Evolutionary conservation across 2,329 filamentous ascomycete genomes (phyloP), one percentile per base, ranked within the genome.

Genomic region (Colletotrichum sp.): DNA sequence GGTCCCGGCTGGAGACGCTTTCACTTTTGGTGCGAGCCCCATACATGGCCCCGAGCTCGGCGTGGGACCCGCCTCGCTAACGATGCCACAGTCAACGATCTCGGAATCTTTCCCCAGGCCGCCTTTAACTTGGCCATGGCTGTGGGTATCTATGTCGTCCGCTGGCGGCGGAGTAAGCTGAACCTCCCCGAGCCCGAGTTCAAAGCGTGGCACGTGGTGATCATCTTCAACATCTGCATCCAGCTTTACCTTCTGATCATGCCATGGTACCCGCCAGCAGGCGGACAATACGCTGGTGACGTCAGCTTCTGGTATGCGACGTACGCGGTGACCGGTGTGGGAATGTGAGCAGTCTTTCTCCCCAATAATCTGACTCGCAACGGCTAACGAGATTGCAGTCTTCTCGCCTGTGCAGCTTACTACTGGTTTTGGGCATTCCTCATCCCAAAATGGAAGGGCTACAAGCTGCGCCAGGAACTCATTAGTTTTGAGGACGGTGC

Each of bases 231-330:
- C 64, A 89, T 93, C 62, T 81, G 91, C 0, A 84, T 92, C 1
- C 90, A 93, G 68, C 71, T 92, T 0, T 95, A 92, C 76, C 84
- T 94, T 57, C 84, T 95, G 5, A 87, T 92, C 30, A 94, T 94
- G 88, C 93, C 93, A 0, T 95, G 93, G 93, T 93, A 92, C 77
- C 93, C 93, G 4, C 94, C 93, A 0, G 85, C 86, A 1, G 88
- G 86, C 1, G 93, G 93, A 0, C 85, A 85, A 0, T 88, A 89
- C 30, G 91, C 89, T 0, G 93, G 93, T 0, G 91, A 93, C 75
- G 93, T 95, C 2, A 93, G 90, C 68, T 95, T 95, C 83, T 95
- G 92, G 90, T 95, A 95, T 78, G 93, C 88, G 2, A 95, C 93
- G 0, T 95, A 95, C 79, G 89, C 90, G 28, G 90, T 92, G 1